Evolutionary conservation across 1,284 basidiomycete species (phyloP).

Genomic region (Coniferiporia sulphurascens): DNA sequence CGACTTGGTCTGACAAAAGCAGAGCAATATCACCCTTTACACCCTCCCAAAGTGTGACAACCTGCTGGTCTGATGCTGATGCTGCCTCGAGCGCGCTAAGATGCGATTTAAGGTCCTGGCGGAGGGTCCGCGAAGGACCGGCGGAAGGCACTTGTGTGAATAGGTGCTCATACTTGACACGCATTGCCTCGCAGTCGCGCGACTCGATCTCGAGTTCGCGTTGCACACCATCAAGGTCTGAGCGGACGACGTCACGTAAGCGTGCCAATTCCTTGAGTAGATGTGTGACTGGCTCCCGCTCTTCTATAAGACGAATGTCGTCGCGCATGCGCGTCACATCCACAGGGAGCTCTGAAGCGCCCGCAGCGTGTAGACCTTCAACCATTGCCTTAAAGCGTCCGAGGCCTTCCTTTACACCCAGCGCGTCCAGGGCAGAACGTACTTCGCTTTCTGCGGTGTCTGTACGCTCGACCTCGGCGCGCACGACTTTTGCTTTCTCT

Average conservation of each 20-base stretch:
- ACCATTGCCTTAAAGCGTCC: conserved; percentile 72
- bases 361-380: conserved; percentile 65
- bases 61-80: conserved; percentile 72
- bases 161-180: conserved; percentile 81
- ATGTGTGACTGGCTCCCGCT: conserved; percentile 57
- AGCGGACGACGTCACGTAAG: conserved; percentile 57
- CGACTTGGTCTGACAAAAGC: conserved; percentile 62
- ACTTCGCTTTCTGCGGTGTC: conserved; percentile 83
- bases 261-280: conserved; percentile 59
- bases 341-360: conserved; percentile 58
- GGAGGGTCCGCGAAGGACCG: conserved; percentile 62
- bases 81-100: conserved; percentile 75
- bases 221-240: conserved; percentile 56
- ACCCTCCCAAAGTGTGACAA: conserved; percentile 69
- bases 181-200: conserved; percentile 77
- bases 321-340: conserved; percentile 76
- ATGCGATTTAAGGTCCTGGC: conserved; percentile 82
- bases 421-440: conserved; percentile 74
- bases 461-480: conserved; percentile 83
- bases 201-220: conserved; percentile 74
- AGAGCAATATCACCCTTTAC: conserved; percentile 66
- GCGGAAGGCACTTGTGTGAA: conserved; percentile 91
- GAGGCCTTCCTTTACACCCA: conserved; percentile 80
- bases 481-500: conserved; percentile 95
- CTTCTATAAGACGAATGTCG: conserved; percentile 67